Percentiles rank a stretch among this genome's conserved stretches.
Evolutionary conservation across 805 yeast genomes (phyloP).

Genomic region (Wickerhamiella azyma): DNA sequence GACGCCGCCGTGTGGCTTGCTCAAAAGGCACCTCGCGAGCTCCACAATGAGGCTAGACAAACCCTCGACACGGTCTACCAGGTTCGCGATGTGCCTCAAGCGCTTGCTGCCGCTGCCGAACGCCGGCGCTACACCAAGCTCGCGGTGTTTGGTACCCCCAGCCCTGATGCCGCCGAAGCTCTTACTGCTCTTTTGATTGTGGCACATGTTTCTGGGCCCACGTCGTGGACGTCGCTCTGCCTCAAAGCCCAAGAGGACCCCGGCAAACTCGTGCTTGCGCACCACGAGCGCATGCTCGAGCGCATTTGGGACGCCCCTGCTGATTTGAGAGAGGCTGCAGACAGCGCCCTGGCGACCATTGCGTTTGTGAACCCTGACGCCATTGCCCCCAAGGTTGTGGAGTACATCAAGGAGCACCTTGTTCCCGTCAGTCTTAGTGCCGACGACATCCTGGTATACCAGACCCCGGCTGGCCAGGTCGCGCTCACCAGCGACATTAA

Average conservation of each 20-base stretch:
- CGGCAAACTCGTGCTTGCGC: conserved; percentile 33
- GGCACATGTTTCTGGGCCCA: conserved; percentile 34
- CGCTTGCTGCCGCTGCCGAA: neutral
- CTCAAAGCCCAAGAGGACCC: conserved; percentile 52
- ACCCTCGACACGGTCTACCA: neutral
- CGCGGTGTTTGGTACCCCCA: conserved; percentile 4
- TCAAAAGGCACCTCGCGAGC: neutral
- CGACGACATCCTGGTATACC: conserved; percentile 49
- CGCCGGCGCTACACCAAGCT: neutral
- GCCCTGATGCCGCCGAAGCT: conserved; percentile 1
- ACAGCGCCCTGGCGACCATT: conserved; percentile 28
- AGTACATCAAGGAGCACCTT: conserved; percentile 34
- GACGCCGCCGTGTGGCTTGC: conserved; percentile 2
- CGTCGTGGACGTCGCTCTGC: conserved; percentile 65
- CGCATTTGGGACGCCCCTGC: conserved; percentile 19
- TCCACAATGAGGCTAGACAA: neutral
- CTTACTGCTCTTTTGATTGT: conserved; percentile 32
- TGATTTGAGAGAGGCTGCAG: conserved; percentile 18
- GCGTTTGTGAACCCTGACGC: conserved; percentile 45
- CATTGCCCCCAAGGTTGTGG: conserved; percentile 38
- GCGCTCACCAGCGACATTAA: conserved; percentile 54
- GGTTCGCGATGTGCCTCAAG: neutral
- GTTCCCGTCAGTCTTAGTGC: conserved; percentile 30
- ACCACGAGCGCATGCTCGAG: conserved; percentile 20
- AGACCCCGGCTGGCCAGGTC: conserved; percentile 43